phyloP scores from a whole-genome alignment of 1,284 basidiomycete species.

The Ceratobasidium sp. region DNA sequence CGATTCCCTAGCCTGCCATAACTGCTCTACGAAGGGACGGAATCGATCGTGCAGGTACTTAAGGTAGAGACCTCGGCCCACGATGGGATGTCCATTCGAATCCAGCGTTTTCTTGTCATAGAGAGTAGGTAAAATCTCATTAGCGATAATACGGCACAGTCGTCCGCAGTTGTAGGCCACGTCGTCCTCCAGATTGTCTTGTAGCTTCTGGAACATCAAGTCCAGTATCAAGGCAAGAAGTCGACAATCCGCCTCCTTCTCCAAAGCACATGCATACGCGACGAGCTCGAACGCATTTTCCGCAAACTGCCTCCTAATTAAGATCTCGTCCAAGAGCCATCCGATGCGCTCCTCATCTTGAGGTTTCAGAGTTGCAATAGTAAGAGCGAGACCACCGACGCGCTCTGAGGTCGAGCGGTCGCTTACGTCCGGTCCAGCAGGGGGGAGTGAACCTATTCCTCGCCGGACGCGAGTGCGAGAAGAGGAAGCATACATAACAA shows the following conservation, averaged over 20 bases:
- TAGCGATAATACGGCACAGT: neutral
- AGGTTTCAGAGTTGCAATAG: neutral
- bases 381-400: conserved; percentile 2
- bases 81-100: neutral
- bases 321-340: conserved; percentile 12
- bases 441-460: too few relatives aligned
- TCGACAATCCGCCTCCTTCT: conserved; percentile 9
- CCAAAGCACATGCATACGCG: conserved; percentile 10
- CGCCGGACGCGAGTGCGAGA: too few relatives aligned
- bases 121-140: neutral
- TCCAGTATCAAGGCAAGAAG: conserved; percentile 1
- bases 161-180: neutral
- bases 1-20: neutral
- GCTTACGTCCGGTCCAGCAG: conserved; percentile 3
- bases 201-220: neutral
- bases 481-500: too few relatives aligned
- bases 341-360: neutral
- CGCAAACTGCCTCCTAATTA: conserved; percentile 2
- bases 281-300: conserved; percentile 6
- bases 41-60: conserved; percentile 1
- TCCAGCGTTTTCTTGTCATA: neutral
- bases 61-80: neutral
- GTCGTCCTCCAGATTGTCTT: neutral
- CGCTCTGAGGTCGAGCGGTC: neutral
- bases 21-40: neutral